A percentile compares a stretch with the other conserved stretches of the same genome.
Evolutionary conservation across 2,329 filamentous ascomycete genomes (phyloP).

Genomic region (Colletotrichum cereale): DNA sequence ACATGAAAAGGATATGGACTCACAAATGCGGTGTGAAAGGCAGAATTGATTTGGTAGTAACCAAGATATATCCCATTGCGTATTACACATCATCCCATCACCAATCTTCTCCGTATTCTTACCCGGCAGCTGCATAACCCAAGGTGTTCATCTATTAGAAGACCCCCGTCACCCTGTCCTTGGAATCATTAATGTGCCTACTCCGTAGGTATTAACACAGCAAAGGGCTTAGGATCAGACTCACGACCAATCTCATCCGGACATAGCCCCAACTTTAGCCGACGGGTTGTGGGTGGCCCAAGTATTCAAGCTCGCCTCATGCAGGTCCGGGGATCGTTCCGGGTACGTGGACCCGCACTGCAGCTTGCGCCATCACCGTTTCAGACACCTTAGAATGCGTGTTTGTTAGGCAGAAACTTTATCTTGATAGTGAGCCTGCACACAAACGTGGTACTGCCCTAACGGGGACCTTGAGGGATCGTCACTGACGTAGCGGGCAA

Average conservation of each 20-base stretch:
- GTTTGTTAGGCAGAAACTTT: slow-evolving; percentile 7
- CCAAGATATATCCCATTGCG: too few species aligned
- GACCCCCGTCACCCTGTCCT: too few species aligned
- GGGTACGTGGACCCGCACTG: slow-evolving; percentile 14
- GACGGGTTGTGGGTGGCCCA: slow-evolving; percentile 15
- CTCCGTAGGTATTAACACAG: too few species aligned
- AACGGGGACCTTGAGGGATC: slow-evolving; percentile 32
- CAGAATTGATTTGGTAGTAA: too few species aligned
- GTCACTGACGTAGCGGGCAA: slow-evolving; percentile 34
- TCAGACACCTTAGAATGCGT: background rate
- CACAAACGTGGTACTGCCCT: background rate
- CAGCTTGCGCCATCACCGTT: slow-evolving; percentile 26
- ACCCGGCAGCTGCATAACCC: too few species aligned
- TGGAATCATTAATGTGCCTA: too few species aligned
- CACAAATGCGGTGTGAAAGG: too few species aligned
- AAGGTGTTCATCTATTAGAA: too few species aligned
- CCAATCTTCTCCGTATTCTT: too few species aligned
- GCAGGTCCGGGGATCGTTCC: slow-evolving; percentile 36
- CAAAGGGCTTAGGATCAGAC: background rate
- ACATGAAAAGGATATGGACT: too few species aligned
- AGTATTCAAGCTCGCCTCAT: slow-evolving; percentile 11
- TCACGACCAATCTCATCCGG: background rate
- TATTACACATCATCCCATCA: too few species aligned
- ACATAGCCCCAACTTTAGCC: slow-evolving; percentile 3
- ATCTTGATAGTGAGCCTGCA: accelerated